A percentile compares a stretch with the other conserved stretches of the same genome.
phyloP scores from a whole-genome alignment of 73 alveolate species.

The Symbiodinium natans region DNA sequence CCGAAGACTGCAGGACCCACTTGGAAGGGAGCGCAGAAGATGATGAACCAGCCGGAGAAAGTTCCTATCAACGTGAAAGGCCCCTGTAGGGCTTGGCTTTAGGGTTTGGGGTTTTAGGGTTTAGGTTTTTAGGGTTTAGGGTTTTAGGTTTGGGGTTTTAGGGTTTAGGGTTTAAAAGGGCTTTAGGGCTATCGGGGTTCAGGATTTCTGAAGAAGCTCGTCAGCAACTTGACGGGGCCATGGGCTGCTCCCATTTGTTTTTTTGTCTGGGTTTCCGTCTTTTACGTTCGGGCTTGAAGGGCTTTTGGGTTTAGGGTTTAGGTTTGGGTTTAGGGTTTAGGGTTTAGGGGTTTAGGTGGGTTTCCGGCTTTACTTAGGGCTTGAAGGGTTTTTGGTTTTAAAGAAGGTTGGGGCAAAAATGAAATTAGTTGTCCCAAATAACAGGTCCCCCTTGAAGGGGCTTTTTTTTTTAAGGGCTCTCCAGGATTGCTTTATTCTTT shows the following conservation, averaged over 20 bases:
- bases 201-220: not conserved
- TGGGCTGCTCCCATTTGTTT: no score
- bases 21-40: constrained; percentile 97
- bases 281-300: no score
- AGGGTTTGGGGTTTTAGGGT: no score
- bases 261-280: no score
- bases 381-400: not conserved
- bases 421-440: no score
- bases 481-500: no score
- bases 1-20: constrained; percentile 88
- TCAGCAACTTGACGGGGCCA: not conserved
- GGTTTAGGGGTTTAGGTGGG: not conserved
- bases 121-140: not conserved
- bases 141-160: no score
- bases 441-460: no score
- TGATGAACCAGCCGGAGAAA: constrained; percentile 97
- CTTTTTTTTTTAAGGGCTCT: no score
- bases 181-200: no score
- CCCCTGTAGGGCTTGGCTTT: not conserved
- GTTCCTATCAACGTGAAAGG: constrained; percentile 95
- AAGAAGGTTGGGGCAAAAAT: no score
- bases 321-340: not conserved
- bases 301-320: not conserved
- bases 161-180: no score
- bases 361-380: not conserved